Base-by-base conservation (phyloP, 1,139 yeast genomes). In the Hemisphaericaspora lyxosophila region DNA sequence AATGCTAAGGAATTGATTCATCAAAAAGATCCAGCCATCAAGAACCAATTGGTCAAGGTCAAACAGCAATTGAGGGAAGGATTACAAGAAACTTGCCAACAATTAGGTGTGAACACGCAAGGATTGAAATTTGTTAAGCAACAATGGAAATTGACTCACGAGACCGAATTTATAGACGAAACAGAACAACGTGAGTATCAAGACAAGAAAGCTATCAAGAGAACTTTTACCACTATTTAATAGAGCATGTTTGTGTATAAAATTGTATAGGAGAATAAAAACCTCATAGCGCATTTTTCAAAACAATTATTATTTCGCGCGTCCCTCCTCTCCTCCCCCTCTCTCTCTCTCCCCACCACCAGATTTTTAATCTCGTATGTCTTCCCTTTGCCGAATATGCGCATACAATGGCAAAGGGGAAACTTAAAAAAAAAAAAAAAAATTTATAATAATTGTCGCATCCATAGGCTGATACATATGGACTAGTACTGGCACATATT, bases 101-200 rank as follows among this genome's bases (percentile, higher is more conserved):
- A 77, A 43, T 70, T 92, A 40, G 97, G 97, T n/a, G 83, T 78
- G 65, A 94, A 94, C 54, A 70, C 88, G 23, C 92, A 87, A 43
- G 97, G 96, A 2, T 69, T 92, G 59, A 78, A 75, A 51, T 85
- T 78, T 51, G 64, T 85, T 44, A 82, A 80, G 54, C 78, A 75
- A 34, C 90, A 85, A 59, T 90, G 97, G 97, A 78, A 79, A 41
- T 62, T 82, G 51, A 73, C 72, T 35, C 97, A 90, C 56, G 80
- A 77, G 46, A 71, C 77, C 29, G 88, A 83, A 56, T 90, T 82
- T 55, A 75, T 78, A 36, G 96, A 86, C 49, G 89, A 81, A 40
- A 72, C 70, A 24, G 86, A 82, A 49, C 82, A 75, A 55, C 64
- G 64, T 39, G 73, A 65, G 39, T 67, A 73, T 44, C 78, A 74